Base-by-base conservation (phyloP, 768 basidiomycete genomes). In the Dioszegia hungarica region DNA sequence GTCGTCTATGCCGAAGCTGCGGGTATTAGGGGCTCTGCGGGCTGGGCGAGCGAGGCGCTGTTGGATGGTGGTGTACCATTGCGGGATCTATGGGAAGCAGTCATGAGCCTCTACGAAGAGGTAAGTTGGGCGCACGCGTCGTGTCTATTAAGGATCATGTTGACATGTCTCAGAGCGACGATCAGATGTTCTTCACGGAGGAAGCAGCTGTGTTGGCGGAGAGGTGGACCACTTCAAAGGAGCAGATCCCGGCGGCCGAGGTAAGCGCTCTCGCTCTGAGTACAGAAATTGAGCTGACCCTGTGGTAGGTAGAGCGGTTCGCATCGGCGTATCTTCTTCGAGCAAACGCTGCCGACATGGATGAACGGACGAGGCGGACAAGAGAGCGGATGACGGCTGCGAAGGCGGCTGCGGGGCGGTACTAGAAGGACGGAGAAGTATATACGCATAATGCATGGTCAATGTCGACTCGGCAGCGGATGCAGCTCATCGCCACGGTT, bases 21-120 rank as follows among this genome's bases (percentile, higher is more conserved):
- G 44, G 80, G 82, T 10, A 81, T 86, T 60, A 79, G 78, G 8
- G 78, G 79, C 0, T 82, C 84, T 1, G 78, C 81, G 40, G 92
- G 92, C 12, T 97, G 94, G 94, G 85, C 85, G 0, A 82, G 89
- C 5, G 81, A 85, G 43, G 81, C 89, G 54, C 78, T 98, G 56
- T 79, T 85, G 19, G 86, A 91, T 73, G 93, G 87, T 52, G 85
- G 86, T 1, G 86, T 93, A 22, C 86, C 89, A 9, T 86, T 83
- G 64, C 79, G 82, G 33, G 88, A 91, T 56, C 81, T 93, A 51
- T 94, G 92, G 91, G 75, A 67, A 80, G 74, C 37, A 19, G 38
- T 59, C 48, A 48, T 55, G 51, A 51, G 19, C 12, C 19, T 62
- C 28, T 57, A 56, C 49, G 51, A 55, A 12, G 38, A 43, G 39